Base-by-base conservation (phyloP, 2,329 filamentous ascomycete species). In the Xylariaceae sp. region DNA sequence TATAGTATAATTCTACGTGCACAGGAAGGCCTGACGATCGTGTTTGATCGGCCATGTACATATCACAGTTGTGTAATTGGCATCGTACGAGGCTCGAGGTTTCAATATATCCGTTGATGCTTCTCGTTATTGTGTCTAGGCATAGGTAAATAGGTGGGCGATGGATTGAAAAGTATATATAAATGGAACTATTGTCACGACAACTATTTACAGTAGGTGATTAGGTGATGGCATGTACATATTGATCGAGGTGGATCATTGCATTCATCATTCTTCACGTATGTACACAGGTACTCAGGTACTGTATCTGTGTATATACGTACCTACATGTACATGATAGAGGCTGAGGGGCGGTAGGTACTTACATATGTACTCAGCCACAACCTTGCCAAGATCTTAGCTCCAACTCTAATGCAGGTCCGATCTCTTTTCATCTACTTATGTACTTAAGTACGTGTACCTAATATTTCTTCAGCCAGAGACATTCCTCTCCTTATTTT, bases 51-150 rank as follows among this genome's bases (percentile, higher is more conserved):
- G 9, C 47, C 49, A 44, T 45, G 18, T 52, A 42, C 50, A 61
- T 59, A 54, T 54, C 59, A 57, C 57, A 56, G 54, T 51, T 48
- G 20, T 51, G 56, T 53, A 53, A 62, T 59, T 48, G 40, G 26
- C n/a, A 45, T 41, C 48, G 40, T 20, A 44, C 21, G 9, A n/a
- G n/a, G n/a, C n/a, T n/a, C n/a, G n/a, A 42, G 18, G 45, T 46
- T 49, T 9, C 9, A 26, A 26, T 26, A 26, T 7, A 37, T 14
- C 12, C 32, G 5, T 37, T 37, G 32, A 7, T 37, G 14, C 14
- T 16, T 37, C 32, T 14, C 14, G 32, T 16, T 14, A 37, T 37
- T 16, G 9, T 37, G 32, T 14, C 32, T 16, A 7, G 32, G 32
- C n/a, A n/a, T 12, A 16, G 32, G 12, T 37, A 37, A 14, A 37